Percentiles rank a stretch among this genome's conserved stretches.
phyloP scores from a whole-genome alignment of 2,329 filamentous ascomycete genomes.

The Bimuria novae-zelandiae region DNA sequence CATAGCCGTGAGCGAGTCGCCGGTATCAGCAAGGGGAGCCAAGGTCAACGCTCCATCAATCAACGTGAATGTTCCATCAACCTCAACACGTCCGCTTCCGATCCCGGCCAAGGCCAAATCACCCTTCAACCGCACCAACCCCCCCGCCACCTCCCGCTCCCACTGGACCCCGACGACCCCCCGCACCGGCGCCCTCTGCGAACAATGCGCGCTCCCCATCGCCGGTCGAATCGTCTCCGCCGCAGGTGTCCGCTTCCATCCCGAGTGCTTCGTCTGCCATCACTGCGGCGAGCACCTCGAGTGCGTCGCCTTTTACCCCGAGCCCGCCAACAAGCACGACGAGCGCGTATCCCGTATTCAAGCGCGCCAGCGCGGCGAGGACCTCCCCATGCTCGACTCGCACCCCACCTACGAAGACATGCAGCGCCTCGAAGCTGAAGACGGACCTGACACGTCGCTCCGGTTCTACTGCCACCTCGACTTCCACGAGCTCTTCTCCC shows the following conservation, averaged over 20 bases:
- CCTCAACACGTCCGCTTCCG: constrained; percentile 55
- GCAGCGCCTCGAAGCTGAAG: constrained; percentile 58
- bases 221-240: constrained; percentile 88
- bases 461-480: constrained; percentile 98
- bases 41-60: constrained; percentile 32
- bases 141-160: constrained; percentile 45
- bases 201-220: constrained; percentile 82
- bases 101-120: constrained; percentile 52
- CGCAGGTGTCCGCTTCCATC: constrained; percentile 83
- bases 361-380: constrained; percentile 58
- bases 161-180: constrained; percentile 53
- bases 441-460: constrained; percentile 67
- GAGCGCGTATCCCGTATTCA: constrained; percentile 76
- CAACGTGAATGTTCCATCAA: constrained; percentile 27
- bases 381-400: constrained; percentile 51
- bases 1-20: constrained; percentile 25
- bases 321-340: constrained; percentile 73
- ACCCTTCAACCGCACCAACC: constrained; percentile 42
- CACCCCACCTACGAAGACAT: constrained; percentile 62
- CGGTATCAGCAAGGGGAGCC: constrained; percentile 9
- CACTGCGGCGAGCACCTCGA: constrained; percentile 87
- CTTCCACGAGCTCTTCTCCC: constrained; percentile 93
- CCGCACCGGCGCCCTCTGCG: constrained; percentile 74
- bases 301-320: constrained; percentile 93
- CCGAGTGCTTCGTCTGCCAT: constrained; percentile 89